These are phyloP conservation scores for Sonneratia caseolaris DNA, from an alignment of 345 rosid species.

Conservation along the genomic window DNA sequence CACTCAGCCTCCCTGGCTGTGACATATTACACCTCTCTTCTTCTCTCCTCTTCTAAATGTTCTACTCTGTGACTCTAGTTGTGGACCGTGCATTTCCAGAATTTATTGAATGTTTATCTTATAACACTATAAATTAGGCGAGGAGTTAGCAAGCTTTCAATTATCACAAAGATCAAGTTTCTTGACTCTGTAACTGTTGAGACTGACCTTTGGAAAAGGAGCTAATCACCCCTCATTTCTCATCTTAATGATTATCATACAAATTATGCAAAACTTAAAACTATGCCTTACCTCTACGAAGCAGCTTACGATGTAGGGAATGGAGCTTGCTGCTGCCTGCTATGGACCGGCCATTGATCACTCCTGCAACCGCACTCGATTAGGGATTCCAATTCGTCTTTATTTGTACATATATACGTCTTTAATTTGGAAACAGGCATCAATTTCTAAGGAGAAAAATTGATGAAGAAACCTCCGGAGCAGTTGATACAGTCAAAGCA, in stretches of 20 bases:
- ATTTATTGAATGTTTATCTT: neutral
- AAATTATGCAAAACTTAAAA: neutral
- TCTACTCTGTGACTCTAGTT: neutral
- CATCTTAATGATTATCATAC: neutral
- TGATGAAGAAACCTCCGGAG: neutral
- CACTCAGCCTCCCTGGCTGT: neutral
- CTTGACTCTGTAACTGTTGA: neutral
- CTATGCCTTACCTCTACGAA: slow-evolving; percentile 23
- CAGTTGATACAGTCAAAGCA: neutral
- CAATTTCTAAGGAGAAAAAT: neutral
- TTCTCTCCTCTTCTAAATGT: neutral
- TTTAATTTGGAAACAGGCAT: neutral
- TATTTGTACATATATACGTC: neutral
- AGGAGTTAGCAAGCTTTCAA: neutral
- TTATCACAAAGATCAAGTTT: neutral
- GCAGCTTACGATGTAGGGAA: slow-evolving; percentile 47
- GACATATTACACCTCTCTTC: neutral
- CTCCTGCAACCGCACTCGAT: slow-evolving; percentile 3
- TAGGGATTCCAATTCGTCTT: neutral
- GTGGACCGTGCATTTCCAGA: neutral
- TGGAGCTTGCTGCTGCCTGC: slow-evolving; percentile 2
- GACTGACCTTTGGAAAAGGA: no score
- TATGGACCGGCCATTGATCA: neutral
- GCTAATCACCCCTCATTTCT: neutral
- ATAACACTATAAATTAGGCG: no score